phyloP scores from a whole-genome alignment of 345 rosid genomes.

The Gossypioides kirkii region DNA sequence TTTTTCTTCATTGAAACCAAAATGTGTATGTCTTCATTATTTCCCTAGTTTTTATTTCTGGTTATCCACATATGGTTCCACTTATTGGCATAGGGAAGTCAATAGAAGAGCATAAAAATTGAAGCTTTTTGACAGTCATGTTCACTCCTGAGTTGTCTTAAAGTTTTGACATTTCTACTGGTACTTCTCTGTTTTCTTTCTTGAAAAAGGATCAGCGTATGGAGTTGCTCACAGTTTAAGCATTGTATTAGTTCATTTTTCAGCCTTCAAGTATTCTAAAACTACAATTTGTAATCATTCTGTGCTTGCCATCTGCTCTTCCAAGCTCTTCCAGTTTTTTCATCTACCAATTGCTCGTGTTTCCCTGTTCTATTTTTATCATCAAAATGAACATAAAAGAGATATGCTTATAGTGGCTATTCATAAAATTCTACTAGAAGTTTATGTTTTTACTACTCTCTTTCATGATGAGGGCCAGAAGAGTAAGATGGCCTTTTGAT shows the following conservation, averaged over 20 bases:
- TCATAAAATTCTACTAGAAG: background rate
- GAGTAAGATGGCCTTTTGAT: background rate
- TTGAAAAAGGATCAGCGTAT: background rate
- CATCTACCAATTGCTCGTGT: background rate
- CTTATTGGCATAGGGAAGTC: background rate
- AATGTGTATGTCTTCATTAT: constrained; percentile 48
- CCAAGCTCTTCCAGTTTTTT: background rate
- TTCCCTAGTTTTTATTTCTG: background rate
- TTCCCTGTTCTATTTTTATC: background rate
- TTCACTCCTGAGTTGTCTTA: background rate
- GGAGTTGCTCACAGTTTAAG: background rate
- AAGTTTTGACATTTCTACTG: background rate
- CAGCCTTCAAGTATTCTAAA: background rate
- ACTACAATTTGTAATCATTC: background rate
- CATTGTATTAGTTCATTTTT: background rate
- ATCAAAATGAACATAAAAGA: background rate
- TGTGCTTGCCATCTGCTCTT: background rate
- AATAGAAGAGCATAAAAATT: background rate
- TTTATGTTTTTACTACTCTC: background rate
- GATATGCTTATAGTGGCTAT: background rate
- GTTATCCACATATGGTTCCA: background rate
- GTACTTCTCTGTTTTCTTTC: background rate
- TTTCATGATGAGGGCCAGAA: background rate
- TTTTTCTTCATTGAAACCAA: constrained; percentile 35
- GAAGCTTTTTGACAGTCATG: background rate